Evolutionary conservation across 805 yeast genomes (phyloP).

Genomic region (Starmera dryadoides): DNA sequence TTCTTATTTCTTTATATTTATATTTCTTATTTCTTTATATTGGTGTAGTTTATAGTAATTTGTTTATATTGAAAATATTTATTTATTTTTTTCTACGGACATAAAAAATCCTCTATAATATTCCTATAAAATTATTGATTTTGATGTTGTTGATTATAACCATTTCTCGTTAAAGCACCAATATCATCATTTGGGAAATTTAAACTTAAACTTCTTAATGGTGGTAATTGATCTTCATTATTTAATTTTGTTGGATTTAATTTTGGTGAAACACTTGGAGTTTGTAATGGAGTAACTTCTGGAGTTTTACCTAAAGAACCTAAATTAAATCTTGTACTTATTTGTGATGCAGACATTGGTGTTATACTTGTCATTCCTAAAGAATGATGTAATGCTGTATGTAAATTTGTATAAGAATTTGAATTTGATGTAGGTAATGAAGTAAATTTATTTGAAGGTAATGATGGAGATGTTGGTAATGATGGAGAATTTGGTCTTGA

Average conservation of each 20-base stretch:
- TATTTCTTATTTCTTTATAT: too few relatives aligned
- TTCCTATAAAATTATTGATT: too few relatives aligned
- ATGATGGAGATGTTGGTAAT: slow-evolving; percentile 14
- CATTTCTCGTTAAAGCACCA: neutral
- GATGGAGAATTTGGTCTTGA: slow-evolving; percentile 32
- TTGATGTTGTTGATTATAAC: slow-evolving; percentile 5
- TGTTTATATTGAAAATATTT: too few relatives aligned
- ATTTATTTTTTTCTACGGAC: too few relatives aligned
- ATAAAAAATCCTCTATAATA: too few relatives aligned
- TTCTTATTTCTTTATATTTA: too few relatives aligned
- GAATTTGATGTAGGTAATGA: slow-evolving; percentile 8
- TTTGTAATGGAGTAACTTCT: slow-evolving; percentile 21
- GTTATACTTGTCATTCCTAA: slow-evolving; percentile 11
- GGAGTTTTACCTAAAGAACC: slow-evolving; percentile 20
- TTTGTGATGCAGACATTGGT: slow-evolving; percentile 1
- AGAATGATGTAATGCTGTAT: slow-evolving; percentile 14
- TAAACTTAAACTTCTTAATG: slow-evolving; percentile 18
- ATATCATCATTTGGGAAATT: slow-evolving; percentile 17
- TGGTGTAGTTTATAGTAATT: too few relatives aligned
- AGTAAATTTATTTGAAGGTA: slow-evolving; percentile 6
- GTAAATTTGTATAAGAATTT: slow-evolving; percentile 17
- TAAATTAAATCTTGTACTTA: slow-evolving; percentile 6
- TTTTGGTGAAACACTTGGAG: slow-evolving; percentile 20
- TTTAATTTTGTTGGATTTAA: slow-evolving; percentile 6
- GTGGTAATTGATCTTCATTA: slow-evolving; percentile 17